Percentiles rank a stretch among this genome's conserved stretches.
Evolutionary conservation across 352 stramenopile genomes (phyloP).

Genomic region (Phytophthora quininea): DNA sequence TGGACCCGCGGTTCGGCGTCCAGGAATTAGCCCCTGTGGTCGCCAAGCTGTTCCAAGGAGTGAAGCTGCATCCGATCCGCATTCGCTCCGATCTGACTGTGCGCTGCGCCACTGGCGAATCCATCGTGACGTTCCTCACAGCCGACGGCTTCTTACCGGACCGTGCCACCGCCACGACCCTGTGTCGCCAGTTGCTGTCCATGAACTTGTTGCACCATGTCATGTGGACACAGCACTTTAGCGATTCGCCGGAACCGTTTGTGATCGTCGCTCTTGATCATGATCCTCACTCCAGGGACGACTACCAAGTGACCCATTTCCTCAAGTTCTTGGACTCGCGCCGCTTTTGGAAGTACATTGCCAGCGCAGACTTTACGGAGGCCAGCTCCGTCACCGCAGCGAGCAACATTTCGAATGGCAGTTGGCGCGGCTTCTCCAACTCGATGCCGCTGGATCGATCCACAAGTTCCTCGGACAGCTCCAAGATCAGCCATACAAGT

Average conservation of each 20-base stretch:
- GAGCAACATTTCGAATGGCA: conserved; percentile 29
- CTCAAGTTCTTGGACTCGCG: conserved; percentile 82
- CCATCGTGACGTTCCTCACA: conserved; percentile 75
- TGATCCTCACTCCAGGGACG: conserved; percentile 35
- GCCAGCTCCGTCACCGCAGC: conserved; percentile 31
- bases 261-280: conserved; percentile 65
- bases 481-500: neutral
- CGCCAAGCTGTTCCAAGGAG: conserved; percentile 53
- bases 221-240: conserved; percentile 85
- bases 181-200: conserved; percentile 64
- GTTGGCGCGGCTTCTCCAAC: conserved; percentile 26
- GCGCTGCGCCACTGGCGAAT: conserved; percentile 67
- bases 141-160: conserved; percentile 56
- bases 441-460: conserved; percentile 20
- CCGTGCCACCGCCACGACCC: conserved; percentile 52
- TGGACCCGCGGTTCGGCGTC: conserved; percentile 59
- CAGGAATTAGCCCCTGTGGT: conserved; percentile 62
- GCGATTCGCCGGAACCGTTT: conserved; percentile 78
- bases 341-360: conserved; percentile 85
- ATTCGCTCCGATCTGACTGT: conserved; percentile 71
- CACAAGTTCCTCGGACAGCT: conserved; percentile 30
- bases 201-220: conserved; percentile 90
- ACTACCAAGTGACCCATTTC: conserved; percentile 79
- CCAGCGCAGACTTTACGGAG: conserved; percentile 19
- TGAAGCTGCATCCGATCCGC: conserved; percentile 66